Evolutionary conservation across 2,329 filamentous ascomycete species (phyloP).

Genomic region (Microcyclosporella mali): DNA sequence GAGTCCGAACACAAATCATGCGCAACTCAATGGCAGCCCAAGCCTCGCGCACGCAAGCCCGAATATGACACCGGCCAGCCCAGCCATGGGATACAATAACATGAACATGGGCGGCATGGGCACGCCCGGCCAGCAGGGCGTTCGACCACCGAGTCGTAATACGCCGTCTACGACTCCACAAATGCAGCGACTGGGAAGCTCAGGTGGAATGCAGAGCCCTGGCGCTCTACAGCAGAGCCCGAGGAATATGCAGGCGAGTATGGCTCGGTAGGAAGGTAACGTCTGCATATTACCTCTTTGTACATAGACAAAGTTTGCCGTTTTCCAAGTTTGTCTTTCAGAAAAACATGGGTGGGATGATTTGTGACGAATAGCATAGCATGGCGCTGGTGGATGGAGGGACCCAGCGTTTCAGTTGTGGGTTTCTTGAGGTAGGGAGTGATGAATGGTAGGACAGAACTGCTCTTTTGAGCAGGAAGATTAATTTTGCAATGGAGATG

Average conservation of each 20-base stretch:
- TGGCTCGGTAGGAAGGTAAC: constrained; percentile 22
- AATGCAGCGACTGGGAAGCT: constrained; percentile 29
- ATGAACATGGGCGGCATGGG: constrained; percentile 12
- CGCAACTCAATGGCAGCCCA: constrained; percentile 25
- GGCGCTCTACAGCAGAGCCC: constrained; percentile 28
- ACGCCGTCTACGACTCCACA: constrained; percentile 25
- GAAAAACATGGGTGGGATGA: neutral
- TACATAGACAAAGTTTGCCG: neutral
- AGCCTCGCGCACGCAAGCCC: constrained; percentile 26
- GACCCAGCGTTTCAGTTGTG: too few species aligned
- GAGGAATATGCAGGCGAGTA: constrained; percentile 27
- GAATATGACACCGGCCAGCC: constrained; percentile 23
- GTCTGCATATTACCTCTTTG: neutral
- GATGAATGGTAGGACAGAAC: too few species aligned
- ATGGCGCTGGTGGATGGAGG: neutral
- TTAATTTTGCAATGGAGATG: too few species aligned
- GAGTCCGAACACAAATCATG: constrained; percentile 22
- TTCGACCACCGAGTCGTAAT: constrained; percentile 21
- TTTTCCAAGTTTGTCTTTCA: neutral
- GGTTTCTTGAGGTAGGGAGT: too few species aligned
- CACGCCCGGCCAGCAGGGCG: constrained; percentile 8
- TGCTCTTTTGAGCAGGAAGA: too few species aligned
- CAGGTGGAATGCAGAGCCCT: constrained; percentile 27
- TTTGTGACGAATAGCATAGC: constrained; percentile 1
- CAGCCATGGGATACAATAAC: constrained; percentile 18